Base-by-base conservation (phyloP, 305 asterid species). In the Plantago coronopus region DNA sequence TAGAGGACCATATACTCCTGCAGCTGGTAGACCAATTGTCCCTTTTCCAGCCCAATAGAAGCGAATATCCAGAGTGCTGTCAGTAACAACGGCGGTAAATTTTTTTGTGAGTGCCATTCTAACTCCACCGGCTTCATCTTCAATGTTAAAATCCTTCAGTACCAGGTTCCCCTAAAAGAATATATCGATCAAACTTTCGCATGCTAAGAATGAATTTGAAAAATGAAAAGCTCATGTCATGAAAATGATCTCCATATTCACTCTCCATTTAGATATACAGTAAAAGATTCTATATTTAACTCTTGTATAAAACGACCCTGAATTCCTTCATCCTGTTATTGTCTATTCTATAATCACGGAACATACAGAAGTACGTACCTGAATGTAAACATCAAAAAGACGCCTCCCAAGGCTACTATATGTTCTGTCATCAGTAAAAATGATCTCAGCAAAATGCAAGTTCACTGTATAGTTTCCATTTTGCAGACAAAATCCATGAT, bases 31-130 rank as follows among this genome's bases (percentile, higher is more conserved):
- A 25, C 47, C 75, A 59, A 14, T 70, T 46, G 95, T 85, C 64
- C 96, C 95, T 69, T 78, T 85, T 69, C 95, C 95, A 25, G 89
- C 86, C 94, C 85, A 84, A 56, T 74, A 78, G 59, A 87, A 74
- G 55, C 82, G 88, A 37, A 87, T 80, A 60, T 82, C 85, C 63
- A 85, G 64, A 2, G 83, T 74, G 43, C 14, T 62, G 51, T 78
- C 77, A 46, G 17, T 54, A 20, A 88, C 88, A 63, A 55, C 61
- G 23, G 73, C 93, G 3, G 69, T 25, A 65, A 78, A 81, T 7
- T 18, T 58, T 61, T 14, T 57, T 55, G 0, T 54, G 34, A 72
- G 16, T 44, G 69, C 74, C 48, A 18, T 83, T 58, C 79, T 72
- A 48, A 77, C 86, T 61, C 60, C 60, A 55, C 60, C 60, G 3